Evolutionary conservation across 352 stramenopile genomes (phyloP), one percentile per base, ranked within the genome.

Genomic region (Globisporangium recalcitrans): DNA sequence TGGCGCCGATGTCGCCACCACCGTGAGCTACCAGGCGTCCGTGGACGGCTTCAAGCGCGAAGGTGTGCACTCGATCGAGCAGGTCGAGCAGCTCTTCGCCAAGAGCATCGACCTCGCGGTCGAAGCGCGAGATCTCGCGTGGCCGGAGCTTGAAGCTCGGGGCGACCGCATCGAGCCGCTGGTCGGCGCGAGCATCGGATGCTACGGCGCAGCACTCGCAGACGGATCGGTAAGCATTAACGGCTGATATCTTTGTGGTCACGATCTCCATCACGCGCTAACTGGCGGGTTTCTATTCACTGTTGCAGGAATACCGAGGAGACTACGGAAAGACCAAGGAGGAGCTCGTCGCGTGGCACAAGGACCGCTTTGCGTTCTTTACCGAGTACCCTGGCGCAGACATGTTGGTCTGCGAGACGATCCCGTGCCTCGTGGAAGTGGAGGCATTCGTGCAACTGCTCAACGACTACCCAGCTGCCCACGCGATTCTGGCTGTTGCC

Each of bases 21-120:
- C 85, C 32, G 74, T 77, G 42, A 96, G 82, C 60, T 97, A 97
- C 66, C 88, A 97, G 65, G 84, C 85, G 44, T 94, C 84, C 7
- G 85, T 85, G 10, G 80, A 93, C 48, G 88, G 85, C 16, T 95
- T 96, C 62, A 78, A 78, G 63, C 75, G 77, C 54, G 82, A 95
- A 38, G 77, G 73, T 13, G 67, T 85, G 5, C 62, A 75, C n/a
- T 64, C 60, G 16, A 42, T 68, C 5, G 53, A 65, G 7, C 69
- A 90, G 24, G 84, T 91, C 38, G 72, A 85, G 52, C 60, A 78
- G 52, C 78, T 88, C 53, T 88, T 90, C 58, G 76, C 71, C 38
- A 85, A 82, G 57, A 94, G 88, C 52, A 85, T 96, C 46, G 75
- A 82, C 49, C 65, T 96, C n/a, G 85, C 74, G 1, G 76, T 80